Conservation (phyloP, 176 grass and related monocot genomes). For the Bothriochloa decipiens region DNA sequence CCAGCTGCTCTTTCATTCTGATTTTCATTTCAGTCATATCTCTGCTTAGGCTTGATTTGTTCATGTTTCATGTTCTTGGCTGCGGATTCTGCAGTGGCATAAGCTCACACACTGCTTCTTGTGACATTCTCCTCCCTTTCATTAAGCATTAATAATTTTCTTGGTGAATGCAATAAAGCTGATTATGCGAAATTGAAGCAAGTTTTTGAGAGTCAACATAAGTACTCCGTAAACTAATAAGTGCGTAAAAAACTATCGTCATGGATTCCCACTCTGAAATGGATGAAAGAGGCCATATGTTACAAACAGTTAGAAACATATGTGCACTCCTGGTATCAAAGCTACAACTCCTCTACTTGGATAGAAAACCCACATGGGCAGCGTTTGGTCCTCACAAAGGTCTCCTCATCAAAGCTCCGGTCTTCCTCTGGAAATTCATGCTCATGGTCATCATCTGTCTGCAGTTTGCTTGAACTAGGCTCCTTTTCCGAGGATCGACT, state of each 20-base stretch:
- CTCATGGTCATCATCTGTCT: constrained; percentile 51
- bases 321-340: background rate
- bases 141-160: background rate
- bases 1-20: background rate
- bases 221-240: background rate
- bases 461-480: constrained; percentile 13
- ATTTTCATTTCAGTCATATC: constrained; percentile 21
- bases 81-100: constrained; percentile 32
- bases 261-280: background rate
- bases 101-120: constrained; percentile 22
- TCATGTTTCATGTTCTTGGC: constrained; percentile 17
- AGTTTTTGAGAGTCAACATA: background rate
- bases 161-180: constrained; percentile 38
- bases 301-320: background rate
- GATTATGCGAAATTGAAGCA: constrained; percentile 1
- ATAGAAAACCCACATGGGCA: constrained; percentile 90
- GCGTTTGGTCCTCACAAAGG: constrained; percentile 59
- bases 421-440: constrained; percentile 73
- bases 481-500: background rate
- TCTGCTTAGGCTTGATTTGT: constrained; percentile 7
- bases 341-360: constrained; percentile 87
- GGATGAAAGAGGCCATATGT: background rate
- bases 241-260: background rate
- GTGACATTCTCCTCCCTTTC: constrained; percentile 21
- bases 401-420: constrained; percentile 81